Evolutionary conservation across 768 basidiomycete genomes (phyloP), one percentile per base, ranked within the genome.

Genomic region (Lepiota venenata): DNA sequence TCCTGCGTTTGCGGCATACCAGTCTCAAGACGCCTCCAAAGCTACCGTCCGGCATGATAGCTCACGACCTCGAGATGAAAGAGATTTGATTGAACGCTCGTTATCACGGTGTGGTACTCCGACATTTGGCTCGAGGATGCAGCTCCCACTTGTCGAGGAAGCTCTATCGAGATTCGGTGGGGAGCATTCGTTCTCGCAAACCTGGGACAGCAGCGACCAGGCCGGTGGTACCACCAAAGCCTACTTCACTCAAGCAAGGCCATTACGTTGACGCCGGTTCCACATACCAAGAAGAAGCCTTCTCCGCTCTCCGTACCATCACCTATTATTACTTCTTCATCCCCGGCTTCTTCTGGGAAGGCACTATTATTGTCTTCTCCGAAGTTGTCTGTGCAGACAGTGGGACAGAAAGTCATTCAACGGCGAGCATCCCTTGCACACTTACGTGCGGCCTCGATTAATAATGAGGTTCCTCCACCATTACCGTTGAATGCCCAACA

Each of bases 41-140:
- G 20, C 22, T 20, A 20, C 38, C 27, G 40, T 14, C 43, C 10
- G 32, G 8, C 9, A 15, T 9, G 5, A 4, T 29, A 12, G 18
- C 22, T 6, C 27, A 4, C 14, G 4, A 12, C 29, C 20, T 14
- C 51, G 11, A 32, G 40, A 36, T 29, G 42, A 71, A 51, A 64
- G 69, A 41, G 69, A 72, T 37, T 64, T 69, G 50, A 66, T 76
- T 10, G 74, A 78, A 42, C 73, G 71, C 76, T 18, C 74, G 70
- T 40, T 27, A 37, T 82, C 81, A 3, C 70, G 82, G 37, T 84
- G 81, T 56, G 81, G 78, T 9, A 83, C 83, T 2, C 83, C 83
- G 9, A 83, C 83, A 1, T 83, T 84, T 58, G 84, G 83, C 12
- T 84, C 83, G 1, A 73, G 75, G 32, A 71, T 72, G 48, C 69